Evolutionary conservation across 192 early-diverging fungal genomes (phyloP).

Genomic region (Radiomyces spectabilis): DNA sequence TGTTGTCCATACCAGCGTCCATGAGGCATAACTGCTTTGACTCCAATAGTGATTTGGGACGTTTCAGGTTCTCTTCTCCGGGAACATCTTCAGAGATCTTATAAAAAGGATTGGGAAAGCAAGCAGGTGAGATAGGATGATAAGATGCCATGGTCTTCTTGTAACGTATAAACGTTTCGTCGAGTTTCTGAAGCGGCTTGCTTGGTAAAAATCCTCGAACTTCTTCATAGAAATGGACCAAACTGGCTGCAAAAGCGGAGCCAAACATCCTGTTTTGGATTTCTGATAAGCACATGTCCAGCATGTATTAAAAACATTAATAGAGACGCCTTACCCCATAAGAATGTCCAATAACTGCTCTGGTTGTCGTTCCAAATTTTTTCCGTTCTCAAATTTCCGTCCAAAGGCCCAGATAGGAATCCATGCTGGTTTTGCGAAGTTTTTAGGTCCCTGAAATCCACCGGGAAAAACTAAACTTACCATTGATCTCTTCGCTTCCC

Average conservation of each 20-base stretch:
- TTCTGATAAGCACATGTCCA: no score
- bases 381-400: slow-evolving; percentile 57
- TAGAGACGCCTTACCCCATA: slow-evolving; percentile 50
- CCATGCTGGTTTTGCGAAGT: slow-evolving; percentile 59
- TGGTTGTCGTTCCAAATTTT: slow-evolving; percentile 48
- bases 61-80: slow-evolving; percentile 9
- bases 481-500: slow-evolving; percentile 65
- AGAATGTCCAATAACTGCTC: slow-evolving; percentile 62
- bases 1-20: slow-evolving; percentile 79
- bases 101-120: slow-evolving; percentile 64
- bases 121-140: slow-evolving; percentile 60
- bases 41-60: slow-evolving; percentile 18
- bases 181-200: slow-evolving; percentile 24
- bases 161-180: slow-evolving; percentile 36
- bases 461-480: no score
- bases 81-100: slow-evolving; percentile 29
- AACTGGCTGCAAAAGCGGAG: slow-evolving; percentile 44
- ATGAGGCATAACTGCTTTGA: slow-evolving; percentile 48
- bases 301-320: not conserved
- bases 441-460: no score
- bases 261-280: slow-evolving; percentile 34
- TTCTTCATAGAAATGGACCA: slow-evolving; percentile 43
- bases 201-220: slow-evolving; percentile 31
- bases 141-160: slow-evolving; percentile 43
- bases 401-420: slow-evolving; percentile 76